A percentile compares a stretch with the other conserved stretches of the same genome.
Evolutionary conservation across 1,284 basidiomycete species (phyloP).

Genomic region (Malassezia obtusa): DNA sequence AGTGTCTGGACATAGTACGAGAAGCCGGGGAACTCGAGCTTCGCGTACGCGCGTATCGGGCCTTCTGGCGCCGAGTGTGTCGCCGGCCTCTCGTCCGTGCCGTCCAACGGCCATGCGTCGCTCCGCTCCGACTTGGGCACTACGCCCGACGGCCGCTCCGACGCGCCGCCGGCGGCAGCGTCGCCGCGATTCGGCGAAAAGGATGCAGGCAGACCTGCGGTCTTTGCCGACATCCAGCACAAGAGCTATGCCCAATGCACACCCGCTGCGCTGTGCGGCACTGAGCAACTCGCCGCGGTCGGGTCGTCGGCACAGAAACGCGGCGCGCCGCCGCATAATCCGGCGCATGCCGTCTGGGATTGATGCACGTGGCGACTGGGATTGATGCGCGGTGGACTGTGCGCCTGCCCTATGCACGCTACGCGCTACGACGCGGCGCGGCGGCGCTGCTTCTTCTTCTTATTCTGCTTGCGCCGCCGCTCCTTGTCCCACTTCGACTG

Average conservation of each 20-base stretch:
- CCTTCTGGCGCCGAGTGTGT: slow-evolving; percentile 16
- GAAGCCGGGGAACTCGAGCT: slow-evolving; percentile 79
- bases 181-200: not conserved
- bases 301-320: not conserved
- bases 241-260: not conserved
- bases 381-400: not conserved
- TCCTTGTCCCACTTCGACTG: slow-evolving; percentile 28
- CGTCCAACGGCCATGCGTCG: no score
- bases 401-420: no score
- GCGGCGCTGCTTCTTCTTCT: slow-evolving; percentile 33
- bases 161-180: not conserved
- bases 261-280: not conserved
- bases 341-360: not conserved
- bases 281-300: not conserved
- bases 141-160: not conserved
- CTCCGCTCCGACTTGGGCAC: not conserved
- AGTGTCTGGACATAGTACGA: slow-evolving; percentile 76
- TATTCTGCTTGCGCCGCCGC: slow-evolving; percentile 25
- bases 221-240: slow-evolving; percentile 1
- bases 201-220: not conserved
- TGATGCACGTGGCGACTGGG: not conserved
- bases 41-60: slow-evolving; percentile 76
- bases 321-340: not conserved
- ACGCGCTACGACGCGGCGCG: not conserved
- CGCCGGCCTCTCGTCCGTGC: not conserved